These are phyloP conservation scores for Pseudocohnilembus persalinus DNA, from an alignment of 169 alveolate species.

Conservation along the genomic window DNA sequence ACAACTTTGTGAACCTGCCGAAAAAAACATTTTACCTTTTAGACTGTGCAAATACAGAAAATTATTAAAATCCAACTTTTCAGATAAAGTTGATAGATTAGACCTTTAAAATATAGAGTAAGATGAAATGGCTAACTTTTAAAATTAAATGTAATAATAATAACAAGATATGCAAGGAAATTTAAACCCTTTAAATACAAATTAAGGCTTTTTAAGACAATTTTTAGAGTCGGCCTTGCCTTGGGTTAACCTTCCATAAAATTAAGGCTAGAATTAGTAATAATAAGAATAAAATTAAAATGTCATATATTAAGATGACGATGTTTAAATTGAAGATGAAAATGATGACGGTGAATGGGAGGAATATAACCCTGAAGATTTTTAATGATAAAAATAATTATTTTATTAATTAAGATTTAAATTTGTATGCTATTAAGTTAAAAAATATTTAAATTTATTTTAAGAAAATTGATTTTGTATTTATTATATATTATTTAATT, in stretches of 20 bases:
- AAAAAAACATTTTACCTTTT: constrained; percentile 36
- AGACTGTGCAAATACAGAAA: constrained; percentile 26
- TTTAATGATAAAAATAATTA: not conserved
- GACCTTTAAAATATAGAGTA: constrained; percentile 39
- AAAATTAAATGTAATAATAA: constrained; percentile 5
- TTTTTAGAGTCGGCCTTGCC: not conserved
- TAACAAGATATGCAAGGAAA: not conserved
- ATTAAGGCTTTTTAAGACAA: constrained; percentile 3
- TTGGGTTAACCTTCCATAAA: not conserved
- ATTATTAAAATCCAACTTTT: constrained; percentile 29
- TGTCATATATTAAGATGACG: not conserved
- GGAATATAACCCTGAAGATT: not conserved
- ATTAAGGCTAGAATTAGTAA: no score
- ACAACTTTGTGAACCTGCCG: constrained; percentile 1
- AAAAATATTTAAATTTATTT: no score
- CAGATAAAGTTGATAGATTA: constrained; percentile 37
- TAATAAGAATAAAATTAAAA: not conserved
- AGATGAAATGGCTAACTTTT: no score
- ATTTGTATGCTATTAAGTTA: no score
- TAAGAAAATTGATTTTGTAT: no score
- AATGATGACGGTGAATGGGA: not conserved
- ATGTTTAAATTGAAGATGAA: not conserved
- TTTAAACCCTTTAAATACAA: constrained; percentile 31
- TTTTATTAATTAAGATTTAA: no score
- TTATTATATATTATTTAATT: no score